These are phyloP conservation scores for Tulasnella sp. DNA, from an alignment of 768 basidiomycete species.

Conservation along the genomic window DNA sequence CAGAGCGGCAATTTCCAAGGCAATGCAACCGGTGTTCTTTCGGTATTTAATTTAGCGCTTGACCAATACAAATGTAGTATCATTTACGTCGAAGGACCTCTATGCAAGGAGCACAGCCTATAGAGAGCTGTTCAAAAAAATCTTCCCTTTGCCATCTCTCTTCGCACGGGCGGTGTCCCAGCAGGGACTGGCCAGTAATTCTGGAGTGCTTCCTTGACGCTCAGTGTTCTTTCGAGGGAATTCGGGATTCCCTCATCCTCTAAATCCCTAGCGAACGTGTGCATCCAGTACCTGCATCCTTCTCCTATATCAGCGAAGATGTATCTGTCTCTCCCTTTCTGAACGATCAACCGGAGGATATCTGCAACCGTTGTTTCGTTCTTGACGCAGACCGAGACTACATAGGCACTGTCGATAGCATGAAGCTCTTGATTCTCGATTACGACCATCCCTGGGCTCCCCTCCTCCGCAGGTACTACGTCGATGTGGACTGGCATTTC, in stretches of 20 bases:
- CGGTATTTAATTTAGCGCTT: too few species aligned
- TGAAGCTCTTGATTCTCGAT: neutral
- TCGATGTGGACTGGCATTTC: neutral
- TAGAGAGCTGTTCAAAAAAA: neutral
- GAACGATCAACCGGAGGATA: neutral
- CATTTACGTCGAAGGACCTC: too few species aligned
- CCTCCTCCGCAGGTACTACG: neutral
- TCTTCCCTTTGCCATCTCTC: neutral
- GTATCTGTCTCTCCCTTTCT: neutral
- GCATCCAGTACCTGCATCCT: neutral
- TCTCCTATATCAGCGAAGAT: neutral
- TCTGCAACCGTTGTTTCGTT: neutral
- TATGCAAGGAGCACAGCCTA: neutral
- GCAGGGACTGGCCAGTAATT: too few species aligned
- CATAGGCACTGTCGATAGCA: neutral
- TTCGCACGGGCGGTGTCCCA: neutral
- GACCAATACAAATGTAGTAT: too few species aligned
- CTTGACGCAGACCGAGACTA: neutral
- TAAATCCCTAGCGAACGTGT: neutral
- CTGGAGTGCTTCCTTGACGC: neutral
- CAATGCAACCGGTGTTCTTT: too few species aligned
- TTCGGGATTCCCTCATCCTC: neutral
- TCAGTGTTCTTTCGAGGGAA: neutral
- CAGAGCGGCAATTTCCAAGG: too few species aligned
- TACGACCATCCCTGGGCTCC: neutral